Evolutionary conservation across 805 yeast genomes (phyloP), one percentile per base, ranked within the genome.

Genomic region (Hanseniaspora mollemarum): DNA sequence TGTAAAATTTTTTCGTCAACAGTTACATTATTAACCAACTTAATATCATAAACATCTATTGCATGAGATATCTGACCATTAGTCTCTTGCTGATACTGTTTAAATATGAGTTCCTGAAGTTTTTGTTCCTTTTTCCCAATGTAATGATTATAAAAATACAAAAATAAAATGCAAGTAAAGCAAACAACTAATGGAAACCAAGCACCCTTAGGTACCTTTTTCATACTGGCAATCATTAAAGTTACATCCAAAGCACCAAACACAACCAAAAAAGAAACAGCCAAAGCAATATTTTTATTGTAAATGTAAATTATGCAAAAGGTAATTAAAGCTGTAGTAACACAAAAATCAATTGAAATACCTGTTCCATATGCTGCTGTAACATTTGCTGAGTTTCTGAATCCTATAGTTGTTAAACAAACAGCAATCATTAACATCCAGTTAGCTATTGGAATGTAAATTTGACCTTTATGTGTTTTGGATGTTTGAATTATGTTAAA

Each of bases 331-430:
- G 59, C 51, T 0, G 79, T 69, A 1, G 83, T 78, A 45, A 78
- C 69, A 24, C 75, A 54, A 55, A 78, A 75, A 57, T 76, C 82
- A 52, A 76, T 59, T 1, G 80, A 66, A 32, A 77, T 75, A 21
- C 81, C 80, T 52, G 77, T 68, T 15, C 81, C 82, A 58, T 77
- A 78, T 12, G 81, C 81, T 4, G 79, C 74, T 0, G 81, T 75
- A 33, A 77, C 78, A 37, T 66, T 68, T 56, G 67, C 66, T 29
- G 75, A 68, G 56, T 66, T 75, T 53, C 67, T 64, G 62, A 76
- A 77, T 0, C 79, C 79, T 8, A 76, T 76, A 6, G 78, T 71
- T 9, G 79, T 71, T 4, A 66, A 61, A 39, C 71, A 60, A 3
- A 76, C 78, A 33, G 75, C 75, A 15, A 75, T 62, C 74, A 77